phyloP scores from a whole-genome alignment of 257 asterid genomes.

The Jasminum sambac region DNA sequence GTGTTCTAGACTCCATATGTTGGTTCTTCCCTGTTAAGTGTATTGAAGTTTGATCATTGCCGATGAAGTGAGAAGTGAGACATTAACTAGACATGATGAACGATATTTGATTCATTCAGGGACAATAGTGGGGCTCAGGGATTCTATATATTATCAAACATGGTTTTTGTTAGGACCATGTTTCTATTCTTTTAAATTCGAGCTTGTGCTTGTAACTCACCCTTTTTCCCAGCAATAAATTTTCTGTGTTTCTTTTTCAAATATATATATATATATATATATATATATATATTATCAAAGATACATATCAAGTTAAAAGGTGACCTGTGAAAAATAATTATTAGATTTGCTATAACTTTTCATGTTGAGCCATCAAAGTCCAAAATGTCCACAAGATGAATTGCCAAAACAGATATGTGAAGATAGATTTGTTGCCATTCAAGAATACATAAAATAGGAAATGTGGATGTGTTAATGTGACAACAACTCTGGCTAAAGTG shows the following conservation, averaged over 20 bases:
- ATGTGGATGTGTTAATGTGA: neutral
- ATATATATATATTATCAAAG: too few species aligned
- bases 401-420: neutral
- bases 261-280: too few species aligned
- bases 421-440: neutral
- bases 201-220: too few species aligned
- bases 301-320: neutral
- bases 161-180: too few species aligned
- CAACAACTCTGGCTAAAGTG: neutral
- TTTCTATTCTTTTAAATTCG: too few species aligned
- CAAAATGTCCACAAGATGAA: slow-evolving; percentile 4
- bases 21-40: neutral
- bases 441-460: neutral
- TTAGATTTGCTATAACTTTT: neutral
- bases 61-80: neutral
- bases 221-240: too few species aligned
- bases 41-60: neutral
- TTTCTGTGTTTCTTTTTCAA: too few species aligned
- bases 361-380: neutral
- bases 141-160: too few species aligned
- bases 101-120: neutral
- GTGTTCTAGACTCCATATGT: neutral
- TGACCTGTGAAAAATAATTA: neutral
- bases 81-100: neutral
- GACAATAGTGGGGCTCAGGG: neutral